phyloP scores from a whole-genome alignment of 192 early-diverging fungal genomes.

The Paraglomus brasilianum region DNA sequence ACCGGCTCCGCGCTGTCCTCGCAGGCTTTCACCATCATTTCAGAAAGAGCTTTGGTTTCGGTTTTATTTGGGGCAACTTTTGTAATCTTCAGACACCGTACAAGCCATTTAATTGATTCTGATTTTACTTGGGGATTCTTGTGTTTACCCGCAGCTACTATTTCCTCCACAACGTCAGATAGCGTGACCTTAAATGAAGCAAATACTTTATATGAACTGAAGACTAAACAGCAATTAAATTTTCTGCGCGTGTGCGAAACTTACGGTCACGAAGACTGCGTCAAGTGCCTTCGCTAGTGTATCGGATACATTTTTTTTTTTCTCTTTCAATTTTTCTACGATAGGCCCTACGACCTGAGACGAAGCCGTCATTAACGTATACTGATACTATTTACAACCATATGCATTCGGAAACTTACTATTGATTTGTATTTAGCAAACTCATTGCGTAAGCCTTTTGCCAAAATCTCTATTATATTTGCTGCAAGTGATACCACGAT shows the following conservation, averaged over 20 bases:
- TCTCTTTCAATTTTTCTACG: conserved; percentile 94
- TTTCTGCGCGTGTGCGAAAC: too few relatives aligned
- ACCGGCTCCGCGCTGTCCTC: conserved; percentile 85
- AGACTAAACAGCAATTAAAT: too few relatives aligned
- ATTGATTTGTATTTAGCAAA: conserved; percentile 80
- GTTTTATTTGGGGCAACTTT: conserved; percentile 69
- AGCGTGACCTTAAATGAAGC: conserved; percentile 46
- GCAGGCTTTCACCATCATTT: conserved; percentile 71
- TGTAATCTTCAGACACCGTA: conserved; percentile 71
- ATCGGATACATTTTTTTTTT: conserved; percentile 87
- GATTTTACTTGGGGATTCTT: conserved; percentile 92
- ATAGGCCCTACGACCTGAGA: conserved; percentile 63
- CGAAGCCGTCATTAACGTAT: neutral
- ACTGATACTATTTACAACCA: neutral
- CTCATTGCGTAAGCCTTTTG: conserved; percentile 68
- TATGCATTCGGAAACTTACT: conserved; percentile 38
- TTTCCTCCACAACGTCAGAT: conserved; percentile 76
- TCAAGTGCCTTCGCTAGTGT: conserved; percentile 78
- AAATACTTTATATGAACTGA: too few relatives aligned
- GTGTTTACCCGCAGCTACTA: conserved; percentile 65
- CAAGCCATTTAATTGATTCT: conserved; percentile 73
- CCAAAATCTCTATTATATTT: conserved; percentile 81
- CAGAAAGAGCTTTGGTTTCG: conserved; percentile 77
- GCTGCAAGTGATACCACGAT: conserved; percentile 76
- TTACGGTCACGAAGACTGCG: conserved; percentile 73